Conservation (phyloP, 305 asterid genomes). For the Solanum hybrid region DNA sequence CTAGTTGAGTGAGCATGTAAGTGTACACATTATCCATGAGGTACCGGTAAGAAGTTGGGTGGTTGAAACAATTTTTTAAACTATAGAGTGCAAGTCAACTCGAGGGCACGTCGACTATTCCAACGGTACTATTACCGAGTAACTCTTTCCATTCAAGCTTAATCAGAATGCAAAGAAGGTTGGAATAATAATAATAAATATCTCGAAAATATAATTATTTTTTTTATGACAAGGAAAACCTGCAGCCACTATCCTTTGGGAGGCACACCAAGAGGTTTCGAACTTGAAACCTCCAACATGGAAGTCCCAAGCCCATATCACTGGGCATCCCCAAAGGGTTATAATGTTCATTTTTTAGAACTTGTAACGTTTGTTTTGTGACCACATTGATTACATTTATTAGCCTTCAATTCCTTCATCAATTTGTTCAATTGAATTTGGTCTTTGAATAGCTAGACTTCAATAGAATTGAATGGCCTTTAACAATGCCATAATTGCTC, state of each 20-base stretch:
- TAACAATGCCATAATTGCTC: neutral
- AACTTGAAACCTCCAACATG: neutral
- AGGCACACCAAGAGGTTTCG: neutral
- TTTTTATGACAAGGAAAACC: neutral
- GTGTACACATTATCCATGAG: neutral
- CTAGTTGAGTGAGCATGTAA: neutral
- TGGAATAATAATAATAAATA: neutral
- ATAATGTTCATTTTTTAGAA: neutral
- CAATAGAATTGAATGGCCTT: neutral
- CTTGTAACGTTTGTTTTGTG: neutral
- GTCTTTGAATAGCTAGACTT: neutral
- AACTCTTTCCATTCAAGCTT: neutral
- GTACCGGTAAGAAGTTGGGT: neutral
- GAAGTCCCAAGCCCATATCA: neutral
- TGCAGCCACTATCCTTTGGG: neutral
- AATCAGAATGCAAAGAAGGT: neutral
- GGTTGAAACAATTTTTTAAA: neutral
- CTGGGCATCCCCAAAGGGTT: neutral
- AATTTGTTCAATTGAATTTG: neutral
- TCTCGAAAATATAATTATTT: neutral
- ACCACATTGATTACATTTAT: neutral
- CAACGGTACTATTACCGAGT: neutral
- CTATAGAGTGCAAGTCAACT: neutral
- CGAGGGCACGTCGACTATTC: neutral
- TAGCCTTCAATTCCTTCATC: neutral